phyloP scores from a whole-genome alignment of 2,329 filamentous ascomycete genomes.

The Cladophialophora psammophila region DNA sequence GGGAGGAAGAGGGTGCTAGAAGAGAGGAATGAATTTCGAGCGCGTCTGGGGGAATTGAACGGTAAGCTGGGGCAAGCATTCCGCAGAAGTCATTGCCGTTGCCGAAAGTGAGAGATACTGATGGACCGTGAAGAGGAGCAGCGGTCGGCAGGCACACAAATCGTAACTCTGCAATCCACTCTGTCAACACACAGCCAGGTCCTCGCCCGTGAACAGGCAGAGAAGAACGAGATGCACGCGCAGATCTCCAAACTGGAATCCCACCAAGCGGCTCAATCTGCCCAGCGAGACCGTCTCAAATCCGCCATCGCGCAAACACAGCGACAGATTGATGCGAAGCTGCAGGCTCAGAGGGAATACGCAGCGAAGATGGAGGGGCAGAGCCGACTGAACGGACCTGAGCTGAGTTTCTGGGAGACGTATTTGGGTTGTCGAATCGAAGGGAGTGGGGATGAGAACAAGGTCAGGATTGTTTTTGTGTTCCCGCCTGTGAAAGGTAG shows the following conservation, averaged over 20 bases:
- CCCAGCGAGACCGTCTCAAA: slow-evolving; percentile 63
- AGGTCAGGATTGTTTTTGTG: slow-evolving; percentile 87
- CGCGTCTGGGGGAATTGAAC: slow-evolving; percentile 87
- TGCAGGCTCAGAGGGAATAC: slow-evolving; percentile 56
- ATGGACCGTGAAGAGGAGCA: slow-evolving; percentile 73
- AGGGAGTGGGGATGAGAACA: slow-evolving; percentile 81
- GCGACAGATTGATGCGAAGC: slow-evolving; percentile 53
- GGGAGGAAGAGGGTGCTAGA: slow-evolving; percentile 88
- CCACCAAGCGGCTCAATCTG: slow-evolving; percentile 63
- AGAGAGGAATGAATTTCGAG: slow-evolving; percentile 91
- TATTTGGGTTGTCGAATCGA: slow-evolving; percentile 90
- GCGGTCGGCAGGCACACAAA: slow-evolving; percentile 71
- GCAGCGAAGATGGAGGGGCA: slow-evolving; percentile 81
- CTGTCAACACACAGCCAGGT: slow-evolving; percentile 37
- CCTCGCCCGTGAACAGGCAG: slow-evolving; percentile 46
- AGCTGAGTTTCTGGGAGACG: slow-evolving; percentile 94
- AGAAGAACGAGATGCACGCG: slow-evolving; percentile 68
- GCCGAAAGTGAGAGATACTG: not conserved
- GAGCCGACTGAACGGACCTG: slow-evolving; percentile 85
- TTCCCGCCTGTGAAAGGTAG: slow-evolving; percentile 76
- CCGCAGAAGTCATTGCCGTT: not conserved
- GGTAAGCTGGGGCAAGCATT: slow-evolving; percentile 60
- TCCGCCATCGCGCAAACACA: slow-evolving; percentile 62
- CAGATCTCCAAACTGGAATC: slow-evolving; percentile 64
- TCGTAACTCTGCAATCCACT: slow-evolving; percentile 63